Evolutionary conservation across 495 filamentous ascomycete genomes (phyloP), one percentile per base, ranked within the genome.

Genomic region (Astrocystis sublimbata): DNA sequence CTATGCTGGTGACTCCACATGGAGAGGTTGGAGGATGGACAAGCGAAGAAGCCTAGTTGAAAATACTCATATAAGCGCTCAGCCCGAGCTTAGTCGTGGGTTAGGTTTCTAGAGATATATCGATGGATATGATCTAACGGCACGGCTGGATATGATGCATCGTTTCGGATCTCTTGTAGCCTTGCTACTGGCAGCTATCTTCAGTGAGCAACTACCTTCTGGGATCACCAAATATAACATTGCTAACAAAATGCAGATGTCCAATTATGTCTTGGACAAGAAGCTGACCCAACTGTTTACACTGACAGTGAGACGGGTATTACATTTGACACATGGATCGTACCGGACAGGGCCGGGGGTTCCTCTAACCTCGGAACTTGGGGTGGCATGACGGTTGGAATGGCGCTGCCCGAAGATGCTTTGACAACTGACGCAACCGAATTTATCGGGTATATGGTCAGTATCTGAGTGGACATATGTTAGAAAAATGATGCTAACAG

Each of bases 361-460:
- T 47, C 55, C 6, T 38, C 50, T 54, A 57, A 64, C 45, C 59
- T 58, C 12, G 55, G 60, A 2, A 57, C 60, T 19, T 50, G 38
- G 52, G 78, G 78, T 43, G 76, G 76, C 9, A 73, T 77, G 42
- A 78, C 80, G 42, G 79, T 76, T 31, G 83, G 83, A 69, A 55
- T 82, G 53, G 79, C 79, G 0, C 65, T 85, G 7, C 82, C 82
- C 26, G 52, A 64, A 42, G 70, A 72, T 58, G 74, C 75, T 23
- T 68, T 76, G 6, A 73, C 71, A 12, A 68, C 70, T 38, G 72
- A 81, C 61, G 72, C 74, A 2, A 72, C 63, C 21, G 81, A 83
- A 46, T 83, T 82, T 58, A 81, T 84, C 64, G 83, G 83, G 55
- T 77, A 76, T 35, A 30, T 82, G 30, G 69, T 69, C 13, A 63